Evolutionary conservation across 192 early-diverging fungal species (phyloP).

Genomic region (Fimicolochytrium jonesii): DNA sequence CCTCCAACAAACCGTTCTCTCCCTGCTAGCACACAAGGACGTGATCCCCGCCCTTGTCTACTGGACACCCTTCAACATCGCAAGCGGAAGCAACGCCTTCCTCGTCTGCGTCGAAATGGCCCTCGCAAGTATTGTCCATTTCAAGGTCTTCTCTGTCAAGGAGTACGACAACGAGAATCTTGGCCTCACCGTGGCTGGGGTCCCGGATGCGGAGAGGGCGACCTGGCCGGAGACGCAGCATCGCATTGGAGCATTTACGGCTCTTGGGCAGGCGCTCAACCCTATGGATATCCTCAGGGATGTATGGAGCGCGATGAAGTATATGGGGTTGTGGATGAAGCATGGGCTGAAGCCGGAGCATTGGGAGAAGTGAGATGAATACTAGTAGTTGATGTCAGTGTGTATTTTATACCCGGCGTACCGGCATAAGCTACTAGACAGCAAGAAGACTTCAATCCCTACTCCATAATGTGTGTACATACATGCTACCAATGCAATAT

Average conservation of each 20-base stretch:
- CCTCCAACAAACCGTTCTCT: slow-evolving; percentile 52
- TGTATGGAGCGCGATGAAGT: slow-evolving; percentile 4
- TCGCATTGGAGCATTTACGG: neutral
- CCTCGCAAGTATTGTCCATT: slow-evolving; percentile 43
- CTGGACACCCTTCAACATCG: slow-evolving; percentile 53
- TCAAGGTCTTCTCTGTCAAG: slow-evolving; percentile 37
- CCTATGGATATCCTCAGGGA: slow-evolving; percentile 30
- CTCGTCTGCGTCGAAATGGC: slow-evolving; percentile 49
- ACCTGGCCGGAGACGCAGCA: neutral
- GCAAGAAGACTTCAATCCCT: too few relatives aligned
- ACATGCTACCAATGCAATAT: too few relatives aligned
- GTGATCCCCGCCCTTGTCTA: slow-evolving; percentile 39
- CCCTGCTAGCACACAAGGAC: slow-evolving; percentile 46
- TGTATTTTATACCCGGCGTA: too few relatives aligned
- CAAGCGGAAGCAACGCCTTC: slow-evolving; percentile 33
- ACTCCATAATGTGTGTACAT: too few relatives aligned
- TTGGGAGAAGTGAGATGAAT: too few relatives aligned
- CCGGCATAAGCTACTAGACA: too few relatives aligned
- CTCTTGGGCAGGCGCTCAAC: slow-evolving; percentile 20
- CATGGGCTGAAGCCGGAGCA: neutral
- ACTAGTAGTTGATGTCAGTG: too few relatives aligned
- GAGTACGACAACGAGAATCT: slow-evolving; percentile 7
- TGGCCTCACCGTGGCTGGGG: too few relatives aligned
- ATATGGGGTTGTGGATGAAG: neutral
- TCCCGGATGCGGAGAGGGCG: neutral